phyloP scores from a whole-genome alignment of 2,329 filamentous ascomycete species.

The Aspergillus hiratsukae region DNA sequence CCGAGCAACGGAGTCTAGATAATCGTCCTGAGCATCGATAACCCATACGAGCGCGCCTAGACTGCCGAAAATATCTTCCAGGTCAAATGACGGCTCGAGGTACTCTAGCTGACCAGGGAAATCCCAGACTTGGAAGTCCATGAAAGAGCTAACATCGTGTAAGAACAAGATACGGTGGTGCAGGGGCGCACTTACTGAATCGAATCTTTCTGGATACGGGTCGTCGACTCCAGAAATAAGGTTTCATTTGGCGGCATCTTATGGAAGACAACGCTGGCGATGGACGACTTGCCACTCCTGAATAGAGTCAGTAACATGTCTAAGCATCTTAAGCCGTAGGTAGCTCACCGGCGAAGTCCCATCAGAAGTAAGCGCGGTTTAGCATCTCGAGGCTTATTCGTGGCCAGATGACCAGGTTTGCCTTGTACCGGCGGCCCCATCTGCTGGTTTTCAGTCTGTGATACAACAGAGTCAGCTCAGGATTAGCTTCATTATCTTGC shows the following conservation, averaged over 20 bases:
- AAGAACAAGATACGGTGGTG: background rate
- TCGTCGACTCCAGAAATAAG: slow-evolving; percentile 90
- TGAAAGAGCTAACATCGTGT: slow-evolving; percentile 68
- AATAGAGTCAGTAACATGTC: slow-evolving; percentile 14
- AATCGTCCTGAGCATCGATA: slow-evolving; percentile 97
- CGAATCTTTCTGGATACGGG: slow-evolving; percentile 87
- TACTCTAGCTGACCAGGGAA: slow-evolving; percentile 95
- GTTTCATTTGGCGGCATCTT: slow-evolving; percentile 96
- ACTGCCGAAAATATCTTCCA: slow-evolving; percentile 89
- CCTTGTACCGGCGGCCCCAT: slow-evolving; percentile 21
- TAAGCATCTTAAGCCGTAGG: background rate
- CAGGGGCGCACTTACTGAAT: slow-evolving; percentile 68
- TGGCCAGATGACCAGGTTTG: slow-evolving; percentile 24
- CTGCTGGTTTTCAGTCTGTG: slow-evolving; percentile 30
- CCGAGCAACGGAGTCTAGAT: slow-evolving; percentile 81
- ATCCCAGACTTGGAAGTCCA: slow-evolving; percentile 99
- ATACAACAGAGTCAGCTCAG: slow-evolving; percentile 34
- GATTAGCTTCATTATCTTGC: slow-evolving; percentile 19
- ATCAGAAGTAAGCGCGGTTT: slow-evolving; percentile 88
- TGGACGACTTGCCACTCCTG: slow-evolving; percentile 97
- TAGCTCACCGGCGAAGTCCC: slow-evolving; percentile 80
- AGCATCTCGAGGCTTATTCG: slow-evolving; percentile 49
- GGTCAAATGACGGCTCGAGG: slow-evolving; percentile 81
- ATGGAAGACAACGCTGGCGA: slow-evolving; percentile 98
- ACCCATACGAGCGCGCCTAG: slow-evolving; percentile 97